These are phyloP conservation scores for Euryodendron excelsum DNA, from an alignment of 148 eudicot genomes.

Conservation along the genomic window DNA sequence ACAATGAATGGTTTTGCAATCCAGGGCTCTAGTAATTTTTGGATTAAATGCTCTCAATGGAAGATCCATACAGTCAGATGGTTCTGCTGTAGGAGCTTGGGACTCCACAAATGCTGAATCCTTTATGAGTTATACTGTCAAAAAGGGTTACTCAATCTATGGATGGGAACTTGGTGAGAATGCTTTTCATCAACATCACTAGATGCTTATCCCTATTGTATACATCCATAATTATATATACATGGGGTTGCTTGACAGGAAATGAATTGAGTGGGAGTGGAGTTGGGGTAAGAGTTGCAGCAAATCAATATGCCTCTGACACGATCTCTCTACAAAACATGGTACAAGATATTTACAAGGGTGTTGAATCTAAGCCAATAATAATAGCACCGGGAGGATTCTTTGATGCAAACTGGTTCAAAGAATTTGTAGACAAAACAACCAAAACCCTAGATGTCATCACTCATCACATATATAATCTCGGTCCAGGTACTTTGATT, in stretches of 20 bases:
- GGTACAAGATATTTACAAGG: conserved; percentile 53
- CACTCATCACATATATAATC: conserved; percentile 90
- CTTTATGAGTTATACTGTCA: conserved; percentile 65
- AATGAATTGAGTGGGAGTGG: conserved; percentile 83
- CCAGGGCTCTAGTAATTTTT: conserved; percentile 67
- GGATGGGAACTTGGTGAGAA: conserved; percentile 90
- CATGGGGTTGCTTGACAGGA: conserved; percentile 58
- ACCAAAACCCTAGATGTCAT: conserved; percentile 41
- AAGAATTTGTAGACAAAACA: conserved; percentile 49
- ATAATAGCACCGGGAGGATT: conserved; percentile 83
- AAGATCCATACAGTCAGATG: conserved; percentile 41
- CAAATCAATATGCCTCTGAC: conserved; percentile 68
- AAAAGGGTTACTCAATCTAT: conserved; percentile 56
- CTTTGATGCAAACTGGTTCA: conserved; percentile 68
- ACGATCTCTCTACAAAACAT: conserved; percentile 39
- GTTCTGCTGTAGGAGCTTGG: conserved; percentile 69
- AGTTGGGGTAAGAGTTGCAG: conserved; percentile 65
- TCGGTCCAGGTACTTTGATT: conserved; percentile 67
- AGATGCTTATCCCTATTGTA: conserved; percentile 5
- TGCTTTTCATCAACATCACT: not conserved
- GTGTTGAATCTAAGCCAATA: conserved; percentile 36
- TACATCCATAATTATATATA: no score
- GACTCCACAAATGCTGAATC: conserved; percentile 72
- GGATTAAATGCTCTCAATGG: conserved; percentile 89
- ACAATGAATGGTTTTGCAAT: no score